Evolutionary conservation across 768 basidiomycete species (phyloP), one percentile per base, ranked within the genome.

Genomic region (Tephrocybe sp.): DNA sequence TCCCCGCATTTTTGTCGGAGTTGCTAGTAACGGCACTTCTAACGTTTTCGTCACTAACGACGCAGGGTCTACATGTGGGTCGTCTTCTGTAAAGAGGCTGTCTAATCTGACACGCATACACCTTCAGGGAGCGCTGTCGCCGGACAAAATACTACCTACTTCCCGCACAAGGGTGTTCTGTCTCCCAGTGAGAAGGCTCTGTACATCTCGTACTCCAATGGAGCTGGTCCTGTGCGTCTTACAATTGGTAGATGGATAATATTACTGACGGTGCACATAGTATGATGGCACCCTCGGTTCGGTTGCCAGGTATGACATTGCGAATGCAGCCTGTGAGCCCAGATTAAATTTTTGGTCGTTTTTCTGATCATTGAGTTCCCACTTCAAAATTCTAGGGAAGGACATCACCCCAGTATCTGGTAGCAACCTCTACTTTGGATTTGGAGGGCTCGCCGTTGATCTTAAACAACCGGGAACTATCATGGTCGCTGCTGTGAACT

Each of bases 121-220:
- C 7, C 38, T 47, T 2, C 39, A 84, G 80, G 83, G 84, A 61
- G 70, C 42, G 77, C 82, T 22, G 66, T 86, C 51, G 60, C 77
- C 23, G 83, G 84, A 1, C 80, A 81, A 49, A 79, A 80, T 51
- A 80, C 71, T 2, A 75, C 74, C 1, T 84, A 71, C 60, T 62
- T 87, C 22, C 80, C 83, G 2, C 85, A 87, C 66, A 85, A 84
- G 60, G 84, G 84, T 56, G 80, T 85, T 14, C 60, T 85, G 19
- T 83, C 82, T 4, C 78, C 79, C 1, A 60, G 72, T 1, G 82
- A 85, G 54, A 74, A 77, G 47, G 68, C 73, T 0, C 67, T 87
- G 5, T 87, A 85, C 56, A 68, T 85, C 23, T 79, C 81, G 0
- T 83, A 81, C 48, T 79, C 80, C 3, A 73, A 85, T 55, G 81